phyloP scores from a whole-genome alignment of 1,284 basidiomycete species.

The Heterobasidion annosum region DNA sequence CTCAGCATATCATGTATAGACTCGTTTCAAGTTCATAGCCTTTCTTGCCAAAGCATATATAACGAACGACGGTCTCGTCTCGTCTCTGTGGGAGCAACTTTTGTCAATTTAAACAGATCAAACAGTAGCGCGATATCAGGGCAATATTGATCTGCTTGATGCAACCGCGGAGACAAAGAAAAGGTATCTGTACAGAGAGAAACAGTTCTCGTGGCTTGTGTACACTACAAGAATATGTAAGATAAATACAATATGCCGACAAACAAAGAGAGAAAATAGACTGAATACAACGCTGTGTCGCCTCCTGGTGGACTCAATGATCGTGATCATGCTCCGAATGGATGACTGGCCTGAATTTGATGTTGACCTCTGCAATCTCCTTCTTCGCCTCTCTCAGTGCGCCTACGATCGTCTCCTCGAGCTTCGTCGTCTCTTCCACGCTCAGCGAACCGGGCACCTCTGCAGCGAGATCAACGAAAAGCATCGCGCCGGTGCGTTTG shows the following conservation, averaged over 20 bases:
- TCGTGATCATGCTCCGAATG: background rate
- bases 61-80: too few relatives aligned
- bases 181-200: background rate
- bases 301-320: background rate
- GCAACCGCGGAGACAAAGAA: background rate
- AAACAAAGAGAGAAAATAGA: background rate
- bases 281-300: too few relatives aligned
- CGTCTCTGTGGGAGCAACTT: too few relatives aligned
- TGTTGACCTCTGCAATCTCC: constrained; percentile 74
- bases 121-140: too few relatives aligned
- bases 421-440: constrained; percentile 43
- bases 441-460: constrained; percentile 56
- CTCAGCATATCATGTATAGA: background rate
- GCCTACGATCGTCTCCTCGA: constrained; percentile 57
- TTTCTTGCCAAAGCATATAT: background rate
- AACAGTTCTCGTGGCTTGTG: too few relatives aligned
- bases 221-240: background rate
- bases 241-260: background rate
- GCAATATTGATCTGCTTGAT: background rate
- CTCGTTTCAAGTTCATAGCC: background rate
- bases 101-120: too few relatives aligned
- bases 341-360: constrained; percentile 52
- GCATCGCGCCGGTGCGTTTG: constrained; percentile 66
- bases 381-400: constrained; percentile 53
- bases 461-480: constrained; percentile 70